Percentiles rank a stretch among this genome's conserved stretches.
These are phyloP conservation scores for Erythrobasidium hasegawianum DNA, from an alignment of 1,284 basidiomycete species.

Conservation along the genomic window DNA sequence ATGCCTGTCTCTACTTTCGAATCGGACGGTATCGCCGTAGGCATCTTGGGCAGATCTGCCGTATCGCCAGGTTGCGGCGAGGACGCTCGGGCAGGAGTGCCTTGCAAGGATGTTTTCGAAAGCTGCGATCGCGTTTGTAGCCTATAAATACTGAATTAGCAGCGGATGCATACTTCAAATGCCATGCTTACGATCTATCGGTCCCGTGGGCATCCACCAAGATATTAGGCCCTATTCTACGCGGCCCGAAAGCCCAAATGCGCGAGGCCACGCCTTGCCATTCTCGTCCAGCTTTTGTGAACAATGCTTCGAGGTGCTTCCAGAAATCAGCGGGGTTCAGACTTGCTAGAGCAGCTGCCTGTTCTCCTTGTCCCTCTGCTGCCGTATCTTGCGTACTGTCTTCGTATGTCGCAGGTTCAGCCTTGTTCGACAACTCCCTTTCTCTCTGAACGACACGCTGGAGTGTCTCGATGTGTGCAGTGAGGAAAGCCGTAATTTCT, in stretches of 20 bases:
- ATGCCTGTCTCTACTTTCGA: not conserved
- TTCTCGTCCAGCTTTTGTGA: constrained; percentile 68
- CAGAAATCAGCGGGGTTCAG: constrained; percentile 78
- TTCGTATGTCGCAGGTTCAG: constrained; percentile 39
- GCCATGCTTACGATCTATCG: constrained; percentile 46
- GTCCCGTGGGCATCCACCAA: constrained; percentile 62
- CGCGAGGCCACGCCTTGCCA: constrained; percentile 70
- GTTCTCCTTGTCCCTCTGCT: constrained; percentile 50
- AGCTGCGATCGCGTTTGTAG: constrained; percentile 40
- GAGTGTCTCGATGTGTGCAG: constrained; percentile 58
- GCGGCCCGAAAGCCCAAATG: constrained; percentile 90
- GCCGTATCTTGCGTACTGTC: constrained; percentile 49
- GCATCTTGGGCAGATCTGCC: not conserved
- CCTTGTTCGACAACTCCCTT: constrained; percentile 38
- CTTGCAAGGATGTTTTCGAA: constrained; percentile 9
- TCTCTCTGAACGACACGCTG: constrained; percentile 40
- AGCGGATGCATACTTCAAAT: too few relatives aligned
- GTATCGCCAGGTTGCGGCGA: constrained; percentile 11
- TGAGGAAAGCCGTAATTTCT: constrained; percentile 66
- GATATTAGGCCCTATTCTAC: constrained; percentile 80
- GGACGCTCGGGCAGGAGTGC: constrained; percentile 6
- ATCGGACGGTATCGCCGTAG: not conserved
- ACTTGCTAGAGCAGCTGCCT: constrained; percentile 52
- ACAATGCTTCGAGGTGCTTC: constrained; percentile 63
- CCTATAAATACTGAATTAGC: too few relatives aligned